phyloP scores from a whole-genome alignment of 2,329 filamentous ascomycete species.

The Calcarisporium arbuscula region DNA sequence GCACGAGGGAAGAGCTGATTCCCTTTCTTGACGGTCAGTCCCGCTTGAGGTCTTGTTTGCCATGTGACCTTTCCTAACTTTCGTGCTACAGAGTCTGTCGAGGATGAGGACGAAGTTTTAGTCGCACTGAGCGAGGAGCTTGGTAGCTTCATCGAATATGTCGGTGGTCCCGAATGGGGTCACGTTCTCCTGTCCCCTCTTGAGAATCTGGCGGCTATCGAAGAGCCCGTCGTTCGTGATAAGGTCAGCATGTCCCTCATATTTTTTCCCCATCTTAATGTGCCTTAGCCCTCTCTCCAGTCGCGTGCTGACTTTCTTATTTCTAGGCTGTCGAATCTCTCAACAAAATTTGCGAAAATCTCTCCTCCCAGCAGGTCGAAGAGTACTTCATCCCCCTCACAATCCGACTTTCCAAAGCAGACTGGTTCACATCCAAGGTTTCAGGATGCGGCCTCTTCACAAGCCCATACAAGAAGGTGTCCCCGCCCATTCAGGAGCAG shows the following conservation, averaged over 20 bases:
- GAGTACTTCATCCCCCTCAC: conserved; percentile 96
- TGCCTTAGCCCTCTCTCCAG: neutral
- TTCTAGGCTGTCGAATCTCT: conserved; percentile 90
- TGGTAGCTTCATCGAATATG: conserved; percentile 94
- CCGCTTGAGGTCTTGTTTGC: conserved; percentile 12
- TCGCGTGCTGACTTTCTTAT: conserved; percentile 7
- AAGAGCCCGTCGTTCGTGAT: conserved; percentile 94
- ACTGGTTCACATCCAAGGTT: conserved; percentile 99
- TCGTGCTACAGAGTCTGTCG: conserved; percentile 73
- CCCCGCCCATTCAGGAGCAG: conserved; percentile 79
- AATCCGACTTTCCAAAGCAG: conserved; percentile 93
- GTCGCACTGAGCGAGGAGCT: conserved; percentile 96
- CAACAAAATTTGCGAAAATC: conserved; percentile 95
- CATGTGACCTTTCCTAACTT: conserved; percentile 1
- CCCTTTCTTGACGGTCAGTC: conserved; percentile 94
- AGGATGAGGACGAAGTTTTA: conserved; percentile 97
- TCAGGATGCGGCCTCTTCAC: conserved; percentile 95
- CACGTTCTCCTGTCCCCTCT: conserved; percentile 95
- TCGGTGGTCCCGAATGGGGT: conserved; percentile 86
- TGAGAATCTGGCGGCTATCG: conserved; percentile 96
- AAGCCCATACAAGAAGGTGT: conserved; percentile 86
- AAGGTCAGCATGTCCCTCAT: conserved; percentile 57
- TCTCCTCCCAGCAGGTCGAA: conserved; percentile 89
- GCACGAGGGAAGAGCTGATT: conserved; percentile 96
- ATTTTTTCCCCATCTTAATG: conserved; percentile 1